Evolutionary conservation across 2,329 filamentous ascomycete species (phyloP).

Genomic region (Xylariales sp.): DNA sequence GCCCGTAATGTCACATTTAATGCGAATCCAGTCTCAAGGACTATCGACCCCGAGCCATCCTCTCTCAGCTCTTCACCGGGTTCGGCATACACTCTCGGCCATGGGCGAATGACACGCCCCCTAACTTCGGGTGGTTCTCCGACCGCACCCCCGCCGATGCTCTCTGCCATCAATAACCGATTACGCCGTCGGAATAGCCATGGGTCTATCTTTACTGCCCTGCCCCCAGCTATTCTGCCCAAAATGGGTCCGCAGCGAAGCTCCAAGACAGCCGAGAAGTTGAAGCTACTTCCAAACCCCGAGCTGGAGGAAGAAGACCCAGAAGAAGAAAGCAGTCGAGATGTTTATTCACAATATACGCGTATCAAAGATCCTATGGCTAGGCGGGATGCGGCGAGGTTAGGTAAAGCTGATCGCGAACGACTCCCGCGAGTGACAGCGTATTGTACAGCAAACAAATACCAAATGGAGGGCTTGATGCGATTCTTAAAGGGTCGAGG

Average conservation of each 20-base stretch:
- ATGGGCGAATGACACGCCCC: conserved; percentile 47
- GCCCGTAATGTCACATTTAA: conserved; percentile 81
- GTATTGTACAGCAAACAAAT: conserved; percentile 93
- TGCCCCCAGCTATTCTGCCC: conserved; percentile 55
- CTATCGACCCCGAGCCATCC: conserved; percentile 63
- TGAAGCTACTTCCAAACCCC: conserved; percentile 95
- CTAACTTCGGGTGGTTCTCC: conserved; percentile 46
- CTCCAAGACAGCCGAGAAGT: conserved; percentile 94
- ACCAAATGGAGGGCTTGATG: conserved; percentile 89
- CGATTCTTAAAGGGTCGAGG: conserved; percentile 88
- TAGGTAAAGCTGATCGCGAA: conserved; percentile 93
- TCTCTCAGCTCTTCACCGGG: conserved; percentile 48
- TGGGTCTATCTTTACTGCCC: conserved; percentile 65
- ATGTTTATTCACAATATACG: conserved; percentile 98
- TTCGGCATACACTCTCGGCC: conserved; percentile 51
- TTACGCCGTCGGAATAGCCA: conserved; percentile 87
- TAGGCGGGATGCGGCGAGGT: conserved; percentile 86
- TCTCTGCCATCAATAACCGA: conserved; percentile 87
- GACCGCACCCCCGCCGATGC: conserved; percentile 65
- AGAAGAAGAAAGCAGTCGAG: conserved; percentile 91
- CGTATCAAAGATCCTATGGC: conserved; percentile 97
- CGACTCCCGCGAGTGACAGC: conserved; percentile 91
- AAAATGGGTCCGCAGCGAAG: conserved; percentile 96
- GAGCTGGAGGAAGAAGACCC: conserved; percentile 75
- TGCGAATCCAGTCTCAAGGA: conserved; percentile 72